A percentile compares a stretch with the other conserved stretches of the same genome.
phyloP scores from a whole-genome alignment of 352 stramenopile genomes.

The Phytopythium helicoides region DNA sequence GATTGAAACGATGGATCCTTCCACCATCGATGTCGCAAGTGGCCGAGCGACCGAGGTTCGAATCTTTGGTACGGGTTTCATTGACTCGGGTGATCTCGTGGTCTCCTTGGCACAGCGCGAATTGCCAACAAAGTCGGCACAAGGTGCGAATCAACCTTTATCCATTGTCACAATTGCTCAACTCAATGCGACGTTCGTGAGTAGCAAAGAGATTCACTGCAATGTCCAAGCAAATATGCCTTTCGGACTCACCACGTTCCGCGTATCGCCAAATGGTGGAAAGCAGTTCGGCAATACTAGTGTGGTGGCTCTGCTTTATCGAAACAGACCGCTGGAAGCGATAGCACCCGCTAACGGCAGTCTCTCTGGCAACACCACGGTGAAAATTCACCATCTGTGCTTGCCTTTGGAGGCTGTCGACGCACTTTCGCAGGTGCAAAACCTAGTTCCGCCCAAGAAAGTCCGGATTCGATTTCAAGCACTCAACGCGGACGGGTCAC shows the following conservation, averaged over 20 bases:
- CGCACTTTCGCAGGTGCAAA: constrained; percentile 35
- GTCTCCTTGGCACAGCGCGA: constrained; percentile 44
- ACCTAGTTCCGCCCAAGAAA: constrained; percentile 40
- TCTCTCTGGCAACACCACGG: constrained; percentile 28
- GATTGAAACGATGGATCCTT: constrained; percentile 45
- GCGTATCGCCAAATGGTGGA: constrained; percentile 61
- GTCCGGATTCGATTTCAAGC: constrained; percentile 55
- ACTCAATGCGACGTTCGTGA: constrained; percentile 50
- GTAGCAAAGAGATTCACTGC: constrained; percentile 47
- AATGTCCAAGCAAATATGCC: constrained; percentile 61
- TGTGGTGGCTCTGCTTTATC: constrained; percentile 42
- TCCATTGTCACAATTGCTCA: constrained; percentile 24
- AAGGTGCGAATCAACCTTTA: background rate
- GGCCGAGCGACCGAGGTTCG: constrained; percentile 52
- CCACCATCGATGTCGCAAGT: constrained; percentile 55
- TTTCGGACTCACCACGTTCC: constrained; percentile 57
- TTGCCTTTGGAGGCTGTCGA: constrained; percentile 45
- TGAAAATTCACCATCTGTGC: constrained; percentile 28
- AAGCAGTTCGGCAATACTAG: constrained; percentile 47
- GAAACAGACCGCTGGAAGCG: constrained; percentile 36
- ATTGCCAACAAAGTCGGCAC: constrained; percentile 12
- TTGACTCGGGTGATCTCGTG: constrained; percentile 61
- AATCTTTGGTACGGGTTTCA: constrained; percentile 51
- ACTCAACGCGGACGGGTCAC: constrained; percentile 18
- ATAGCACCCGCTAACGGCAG: constrained; percentile 37